Evolutionary conservation across 192 early-diverging fungal species (phyloP).

Genomic region (Coemansia sp.): DNA sequence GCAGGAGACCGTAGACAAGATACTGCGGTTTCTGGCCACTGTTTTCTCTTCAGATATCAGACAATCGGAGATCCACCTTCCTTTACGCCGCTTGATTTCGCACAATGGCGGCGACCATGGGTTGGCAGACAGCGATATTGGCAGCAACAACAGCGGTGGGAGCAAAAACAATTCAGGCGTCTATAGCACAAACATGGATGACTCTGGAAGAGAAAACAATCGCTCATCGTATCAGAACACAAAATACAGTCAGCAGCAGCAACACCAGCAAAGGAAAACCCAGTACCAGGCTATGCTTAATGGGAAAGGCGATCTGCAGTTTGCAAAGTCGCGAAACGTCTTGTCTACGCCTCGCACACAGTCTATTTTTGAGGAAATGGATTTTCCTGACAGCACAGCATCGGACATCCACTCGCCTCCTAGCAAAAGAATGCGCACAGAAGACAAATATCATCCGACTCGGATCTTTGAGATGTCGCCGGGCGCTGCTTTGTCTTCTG

Average conservation of each 20-base stretch:
- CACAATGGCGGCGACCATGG: constrained; percentile 7
- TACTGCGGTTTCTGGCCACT: constrained; percentile 85
- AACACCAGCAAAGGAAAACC: constrained; percentile 3
- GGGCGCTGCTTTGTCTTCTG: background rate
- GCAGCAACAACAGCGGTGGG: background rate
- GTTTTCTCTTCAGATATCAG: constrained; percentile 66
- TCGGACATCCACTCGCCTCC: constrained; percentile 22
- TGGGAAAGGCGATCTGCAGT: background rate
- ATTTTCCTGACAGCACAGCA: constrained; percentile 22
- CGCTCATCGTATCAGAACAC: background rate
- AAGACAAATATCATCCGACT: background rate
- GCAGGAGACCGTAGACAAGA: constrained; percentile 92
- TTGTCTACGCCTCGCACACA: constrained; percentile 17
- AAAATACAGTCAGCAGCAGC: background rate
- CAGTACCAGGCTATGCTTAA: constrained; percentile 2
- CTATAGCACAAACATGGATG: background rate
- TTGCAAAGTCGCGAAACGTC: background rate
- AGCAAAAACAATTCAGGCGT: background rate
- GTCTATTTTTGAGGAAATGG: constrained; percentile 37
- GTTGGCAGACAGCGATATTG: background rate
- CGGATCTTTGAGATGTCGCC: background rate
- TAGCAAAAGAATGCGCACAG: constrained; percentile 26
- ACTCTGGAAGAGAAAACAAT: background rate
- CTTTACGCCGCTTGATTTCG: constrained; percentile 45
- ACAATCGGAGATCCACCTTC: constrained; percentile 35